phyloP scores from a whole-genome alignment of 768 basidiomycete species.

The Boletus edulis region DNA sequence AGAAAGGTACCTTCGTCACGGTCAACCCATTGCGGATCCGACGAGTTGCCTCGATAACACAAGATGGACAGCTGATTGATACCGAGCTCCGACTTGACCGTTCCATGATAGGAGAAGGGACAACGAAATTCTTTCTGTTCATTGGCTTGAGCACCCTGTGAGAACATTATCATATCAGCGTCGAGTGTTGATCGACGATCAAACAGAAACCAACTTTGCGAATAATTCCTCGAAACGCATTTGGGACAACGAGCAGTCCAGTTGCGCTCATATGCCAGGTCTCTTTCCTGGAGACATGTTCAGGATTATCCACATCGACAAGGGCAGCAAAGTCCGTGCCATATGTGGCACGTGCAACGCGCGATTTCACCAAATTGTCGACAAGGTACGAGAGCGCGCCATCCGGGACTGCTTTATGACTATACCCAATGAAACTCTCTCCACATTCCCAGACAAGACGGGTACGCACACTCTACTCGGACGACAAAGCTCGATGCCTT shows the following conservation, averaged over 20 bases:
- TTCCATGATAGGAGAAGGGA: neutral
- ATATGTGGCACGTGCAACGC: constrained; percentile 45
- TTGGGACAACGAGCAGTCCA: constrained; percentile 3
- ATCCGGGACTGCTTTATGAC: constrained; percentile 48
- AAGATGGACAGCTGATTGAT: neutral
- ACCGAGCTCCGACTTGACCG: neutral
- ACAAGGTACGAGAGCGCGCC: constrained; percentile 40
- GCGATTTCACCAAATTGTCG: constrained; percentile 43
- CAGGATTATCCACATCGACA: neutral
- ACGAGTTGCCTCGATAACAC: constrained; percentile 13
- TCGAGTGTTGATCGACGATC: neutral
- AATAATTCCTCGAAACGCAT: constrained; percentile 3
- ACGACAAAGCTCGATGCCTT: constrained; percentile 40
- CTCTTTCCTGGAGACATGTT: constrained; percentile 9
- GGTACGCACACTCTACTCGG: constrained; percentile 48
- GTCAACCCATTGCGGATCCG: constrained; percentile 14
- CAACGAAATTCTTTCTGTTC: constrained; percentile 17
- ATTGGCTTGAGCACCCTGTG: constrained; percentile 6
- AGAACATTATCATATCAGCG: neutral
- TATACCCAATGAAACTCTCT: neutral
- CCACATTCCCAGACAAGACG: neutral
- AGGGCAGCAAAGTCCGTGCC: constrained; percentile 47
- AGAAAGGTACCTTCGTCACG: neutral
- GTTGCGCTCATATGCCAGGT: neutral
- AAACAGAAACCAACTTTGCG: constrained; percentile 1